Evolutionary conservation across 208 protist species (phyloP), one percentile per base, ranked within the genome.

Genomic region (Leptomonas seymouri): DNA sequence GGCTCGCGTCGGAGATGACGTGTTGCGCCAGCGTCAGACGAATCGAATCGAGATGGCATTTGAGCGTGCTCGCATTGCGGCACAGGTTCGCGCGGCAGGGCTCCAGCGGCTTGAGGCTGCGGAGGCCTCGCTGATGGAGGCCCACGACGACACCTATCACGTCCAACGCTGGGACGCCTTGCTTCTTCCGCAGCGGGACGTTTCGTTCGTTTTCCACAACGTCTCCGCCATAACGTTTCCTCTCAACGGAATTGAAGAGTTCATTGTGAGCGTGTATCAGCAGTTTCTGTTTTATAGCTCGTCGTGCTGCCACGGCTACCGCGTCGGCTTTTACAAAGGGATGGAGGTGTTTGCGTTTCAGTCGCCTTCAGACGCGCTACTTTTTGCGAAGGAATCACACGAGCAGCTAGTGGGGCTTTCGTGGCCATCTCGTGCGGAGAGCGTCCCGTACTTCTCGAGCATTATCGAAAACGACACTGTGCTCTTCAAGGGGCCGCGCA

Each of bases 141-240:
- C 86, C 1, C 87, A 96, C 78, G 91, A 96, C 59, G 91, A 96
- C 67, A 21, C 89, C 2, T 93, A 93, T 58, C 82, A 87, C 67
- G 74, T 85, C 4, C 88, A 87, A 54, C 80, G 91, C 31, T 93
- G 85, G 63, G 91, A 96, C 28, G 85, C 87, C 0, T 41, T 71
- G 25, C 78, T 78, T 41, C 59, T 88, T 14, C 91, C 91, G 16
- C 75, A 87, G 53, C 88, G 87, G 25, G 82, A 91, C 53, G 89
- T 93, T 15, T 89, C 77, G 16, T 91, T 96, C 69, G 91, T 96
- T 6, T 85, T 94, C 31, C 86, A 93, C 67, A 81, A 81, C 67
- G 85, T 95, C 28, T 79, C 82, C 0, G 76, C 78, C 55, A 68
- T 89, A 0, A 59, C 45, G 9, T 84, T 71, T 28, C 74, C 82